Percentiles rank a stretch among this genome's conserved stretches.
phyloP scores from a whole-genome alignment of 768 basidiomycete species.

The Boletus subcaerulescens region DNA sequence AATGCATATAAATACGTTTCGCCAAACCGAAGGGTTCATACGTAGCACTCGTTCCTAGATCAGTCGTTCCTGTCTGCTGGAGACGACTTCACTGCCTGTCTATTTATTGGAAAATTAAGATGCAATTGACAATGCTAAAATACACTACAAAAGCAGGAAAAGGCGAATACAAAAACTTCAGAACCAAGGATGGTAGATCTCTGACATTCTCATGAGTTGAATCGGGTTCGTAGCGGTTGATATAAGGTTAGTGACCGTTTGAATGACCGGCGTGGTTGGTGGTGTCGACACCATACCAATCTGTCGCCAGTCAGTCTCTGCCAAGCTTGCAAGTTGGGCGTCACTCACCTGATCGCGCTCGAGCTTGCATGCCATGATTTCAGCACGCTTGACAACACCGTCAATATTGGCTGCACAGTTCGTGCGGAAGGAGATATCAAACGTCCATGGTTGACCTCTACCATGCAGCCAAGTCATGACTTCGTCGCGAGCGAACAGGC shows the following conservation, averaged over 20 bases:
- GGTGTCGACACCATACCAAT: conserved; percentile 22
- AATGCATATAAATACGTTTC: conserved; percentile 60
- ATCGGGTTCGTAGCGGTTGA: conserved; percentile 84
- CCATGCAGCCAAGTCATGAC: conserved; percentile 72
- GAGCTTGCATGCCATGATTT: conserved; percentile 80
- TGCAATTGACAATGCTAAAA: conserved; percentile 1
- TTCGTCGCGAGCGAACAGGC: conserved; percentile 91
- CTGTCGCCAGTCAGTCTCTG: conserved; percentile 12
- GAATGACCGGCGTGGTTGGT: conserved; percentile 52
- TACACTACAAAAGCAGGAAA: not conserved
- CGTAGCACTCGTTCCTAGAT: conserved; percentile 36
- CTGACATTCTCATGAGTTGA: conserved; percentile 81
- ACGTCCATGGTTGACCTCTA: conserved; percentile 52
- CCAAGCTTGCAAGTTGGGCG: not conserved
- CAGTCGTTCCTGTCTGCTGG: not conserved
- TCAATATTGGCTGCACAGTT: conserved; percentile 60
- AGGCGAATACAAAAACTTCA: conserved; percentile 26
- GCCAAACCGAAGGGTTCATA: conserved; percentile 73
- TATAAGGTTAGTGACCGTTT: conserved; percentile 80
- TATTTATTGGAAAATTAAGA: conserved; percentile 2
- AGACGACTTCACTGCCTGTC: not conserved
- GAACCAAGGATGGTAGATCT: conserved; percentile 86
- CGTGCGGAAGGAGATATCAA: conserved; percentile 60
- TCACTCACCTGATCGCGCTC: conserved; percentile 73
- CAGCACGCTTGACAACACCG: conserved; percentile 73